Percentiles rank a stretch among this genome's conserved stretches.
Evolutionary conservation across 192 early-diverging fungal genomes (phyloP).

Genomic region (Coemansia umbellata): DNA sequence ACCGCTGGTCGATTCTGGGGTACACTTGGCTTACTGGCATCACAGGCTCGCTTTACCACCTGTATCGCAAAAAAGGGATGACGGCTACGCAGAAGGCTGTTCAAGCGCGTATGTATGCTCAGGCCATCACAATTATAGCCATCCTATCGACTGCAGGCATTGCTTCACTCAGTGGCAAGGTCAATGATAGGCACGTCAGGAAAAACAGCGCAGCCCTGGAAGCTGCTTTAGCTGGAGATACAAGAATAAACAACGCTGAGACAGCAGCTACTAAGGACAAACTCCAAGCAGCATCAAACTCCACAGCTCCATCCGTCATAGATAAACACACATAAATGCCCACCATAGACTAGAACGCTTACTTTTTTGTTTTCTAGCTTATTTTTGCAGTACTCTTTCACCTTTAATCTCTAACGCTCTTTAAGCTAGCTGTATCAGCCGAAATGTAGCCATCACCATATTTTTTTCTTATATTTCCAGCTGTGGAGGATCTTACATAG

Average conservation of each 20-base stretch:
- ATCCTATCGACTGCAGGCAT: conserved; percentile 60
- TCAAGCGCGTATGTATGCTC: conserved; percentile 71
- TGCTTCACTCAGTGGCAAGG: conserved; percentile 35
- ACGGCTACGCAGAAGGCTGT: conserved; percentile 60
- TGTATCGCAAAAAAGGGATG: conserved; percentile 53
- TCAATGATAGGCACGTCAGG: conserved; percentile 10
- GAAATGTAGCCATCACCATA: too few species aligned
- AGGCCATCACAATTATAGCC: conserved; percentile 59
- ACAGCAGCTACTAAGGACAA: conserved; percentile 1
- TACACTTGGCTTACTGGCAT: conserved; percentile 51
- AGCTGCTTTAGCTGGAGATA: conserved; percentile 34
- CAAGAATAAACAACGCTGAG: conserved; percentile 1
- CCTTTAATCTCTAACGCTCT: too few species aligned
- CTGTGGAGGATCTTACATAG: too few species aligned
- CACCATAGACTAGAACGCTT: too few species aligned
- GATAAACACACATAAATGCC: not conserved
- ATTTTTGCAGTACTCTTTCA: too few species aligned
- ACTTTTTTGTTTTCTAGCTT: too few species aligned
- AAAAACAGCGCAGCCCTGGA: conserved; percentile 43
- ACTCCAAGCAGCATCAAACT: not conserved
- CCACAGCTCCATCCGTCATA: not conserved
- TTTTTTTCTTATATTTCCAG: too few species aligned
- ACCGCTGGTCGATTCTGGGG: conserved; percentile 52
- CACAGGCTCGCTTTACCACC: conserved; percentile 26
- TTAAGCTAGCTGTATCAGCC: too few species aligned